Conservation (phyloP, 306 rosid genomes). For the Dalbergia cochinchinensis region DNA sequence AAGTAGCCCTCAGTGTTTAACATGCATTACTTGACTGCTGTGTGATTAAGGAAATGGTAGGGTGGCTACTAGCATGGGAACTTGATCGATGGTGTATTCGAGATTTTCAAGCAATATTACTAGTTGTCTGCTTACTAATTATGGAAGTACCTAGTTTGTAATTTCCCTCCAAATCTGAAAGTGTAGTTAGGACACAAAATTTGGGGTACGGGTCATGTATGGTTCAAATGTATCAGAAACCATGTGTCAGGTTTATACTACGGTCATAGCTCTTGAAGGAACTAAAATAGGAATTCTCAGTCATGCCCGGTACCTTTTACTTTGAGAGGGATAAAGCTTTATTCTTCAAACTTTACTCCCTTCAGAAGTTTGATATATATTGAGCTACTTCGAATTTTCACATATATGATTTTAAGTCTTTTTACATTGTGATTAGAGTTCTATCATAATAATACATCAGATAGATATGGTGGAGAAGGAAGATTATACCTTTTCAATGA, state of each 20-base stretch:
- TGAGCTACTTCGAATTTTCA: conserved; percentile 1
- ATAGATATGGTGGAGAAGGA: conserved; percentile 25
- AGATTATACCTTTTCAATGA: conserved; percentile 76
- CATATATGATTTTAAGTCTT: not conserved
- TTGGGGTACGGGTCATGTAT: not conserved
- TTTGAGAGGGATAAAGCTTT: conserved; percentile 18
- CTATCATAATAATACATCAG: conserved; percentile 3
- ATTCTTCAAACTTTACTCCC: not conserved
- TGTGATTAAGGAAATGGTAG: conserved; percentile 20
- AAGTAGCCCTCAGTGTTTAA: conserved; percentile 53
- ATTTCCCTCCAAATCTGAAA: conserved; percentile 24
- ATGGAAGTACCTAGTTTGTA: not conserved
- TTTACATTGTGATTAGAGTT: conserved; percentile 1
- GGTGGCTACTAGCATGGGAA: not conserved
- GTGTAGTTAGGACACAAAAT: not conserved
- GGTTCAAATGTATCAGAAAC: not conserved
- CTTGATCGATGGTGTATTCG: conserved; percentile 3
- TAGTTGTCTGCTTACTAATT: not conserved
- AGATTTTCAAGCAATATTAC: conserved; percentile 4
- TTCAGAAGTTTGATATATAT: not conserved
- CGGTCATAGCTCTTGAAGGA: not conserved
- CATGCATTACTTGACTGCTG: conserved; percentile 4
- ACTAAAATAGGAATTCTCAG: not conserved
- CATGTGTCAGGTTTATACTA: conserved; percentile 5
- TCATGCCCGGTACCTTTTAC: not conserved